A percentile compares a stretch with the other conserved stretches of the same genome.
Evolutionary conservation across 164 flowering plant genomes (phyloP).

Genomic region (Buxus sempervirens): DNA sequence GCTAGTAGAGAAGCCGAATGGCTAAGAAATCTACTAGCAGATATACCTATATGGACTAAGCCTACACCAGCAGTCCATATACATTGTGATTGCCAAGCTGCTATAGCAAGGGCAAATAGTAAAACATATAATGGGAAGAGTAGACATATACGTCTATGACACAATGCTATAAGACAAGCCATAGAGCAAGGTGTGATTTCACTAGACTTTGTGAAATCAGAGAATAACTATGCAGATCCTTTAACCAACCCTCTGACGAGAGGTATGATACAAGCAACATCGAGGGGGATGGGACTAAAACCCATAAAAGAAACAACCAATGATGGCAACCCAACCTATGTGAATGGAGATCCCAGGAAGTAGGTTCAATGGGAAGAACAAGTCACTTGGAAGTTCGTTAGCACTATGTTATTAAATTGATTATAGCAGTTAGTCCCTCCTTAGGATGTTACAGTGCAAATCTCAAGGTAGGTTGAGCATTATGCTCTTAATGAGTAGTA

Average conservation of each 20-base stretch:
- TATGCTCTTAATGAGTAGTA: too few species aligned
- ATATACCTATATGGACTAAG: conserved; percentile 5
- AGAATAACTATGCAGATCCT: conserved; percentile 12
- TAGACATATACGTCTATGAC: conserved; percentile 6
- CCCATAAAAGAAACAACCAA: background rate
- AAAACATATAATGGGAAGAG: conserved; percentile 5
- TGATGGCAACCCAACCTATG: background rate
- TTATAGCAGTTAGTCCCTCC: too few species aligned
- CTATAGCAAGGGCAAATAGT: background rate
- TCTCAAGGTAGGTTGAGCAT: too few species aligned
- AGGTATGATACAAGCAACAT: background rate
- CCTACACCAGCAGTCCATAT: background rate
- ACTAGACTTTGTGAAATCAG: conserved; percentile 3
- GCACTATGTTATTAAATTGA: background rate
- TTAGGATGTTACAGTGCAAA: too few species aligned
- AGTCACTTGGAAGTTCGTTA: background rate
- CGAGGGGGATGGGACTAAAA: conserved; percentile 11
- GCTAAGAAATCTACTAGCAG: conserved; percentile 4
- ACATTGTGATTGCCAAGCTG: conserved; percentile 15
- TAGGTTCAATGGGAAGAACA: background rate
- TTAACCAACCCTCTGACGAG: background rate
- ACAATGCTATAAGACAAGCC: background rate
- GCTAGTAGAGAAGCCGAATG: conserved; percentile 10
- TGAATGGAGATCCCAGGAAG: background rate
- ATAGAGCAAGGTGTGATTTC: conserved; percentile 6